A percentile compares a stretch with the other conserved stretches of the same genome.
These are phyloP conservation scores for Cladosporium sp. DNA, from an alignment of 2,329 filamentous ascomycete genomes.

Conservation along the genomic window DNA sequence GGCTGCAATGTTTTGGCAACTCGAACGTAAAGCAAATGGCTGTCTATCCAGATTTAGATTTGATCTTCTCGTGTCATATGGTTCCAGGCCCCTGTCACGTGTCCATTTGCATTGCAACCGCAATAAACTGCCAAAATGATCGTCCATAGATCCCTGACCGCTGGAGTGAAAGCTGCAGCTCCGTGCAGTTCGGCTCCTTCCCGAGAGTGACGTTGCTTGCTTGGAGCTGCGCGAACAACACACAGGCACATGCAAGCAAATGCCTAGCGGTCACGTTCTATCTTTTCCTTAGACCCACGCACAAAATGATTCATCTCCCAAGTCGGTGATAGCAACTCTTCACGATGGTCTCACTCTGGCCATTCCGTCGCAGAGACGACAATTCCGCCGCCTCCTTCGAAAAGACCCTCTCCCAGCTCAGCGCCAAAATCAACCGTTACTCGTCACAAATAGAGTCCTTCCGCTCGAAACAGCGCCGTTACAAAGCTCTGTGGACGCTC, in stretches of 20 bases:
- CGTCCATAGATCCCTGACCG: background rate
- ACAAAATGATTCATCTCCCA: background rate
- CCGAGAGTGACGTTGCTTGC: background rate
- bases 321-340: background rate
- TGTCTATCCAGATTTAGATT: too few species aligned
- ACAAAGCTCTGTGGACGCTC: constrained; percentile 81
- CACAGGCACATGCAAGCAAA: constrained; percentile 3
- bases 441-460: constrained; percentile 69
- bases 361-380: constrained; percentile 78
- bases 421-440: constrained; percentile 73
- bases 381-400: constrained; percentile 89
- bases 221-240: background rate
- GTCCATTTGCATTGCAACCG: too few species aligned
- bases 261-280: background rate
- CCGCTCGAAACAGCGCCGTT: constrained; percentile 68
- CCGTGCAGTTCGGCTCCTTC: background rate
- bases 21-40: too few species aligned
- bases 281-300: background rate
- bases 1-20: too few species aligned
- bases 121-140: too few species aligned
- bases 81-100: too few species aligned
- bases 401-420: constrained; percentile 77
- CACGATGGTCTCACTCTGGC: constrained; percentile 80
- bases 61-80: too few species aligned
- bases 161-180: background rate